Base-by-base conservation (phyloP, 306 rosid species). In the Medicago arabica region DNA sequence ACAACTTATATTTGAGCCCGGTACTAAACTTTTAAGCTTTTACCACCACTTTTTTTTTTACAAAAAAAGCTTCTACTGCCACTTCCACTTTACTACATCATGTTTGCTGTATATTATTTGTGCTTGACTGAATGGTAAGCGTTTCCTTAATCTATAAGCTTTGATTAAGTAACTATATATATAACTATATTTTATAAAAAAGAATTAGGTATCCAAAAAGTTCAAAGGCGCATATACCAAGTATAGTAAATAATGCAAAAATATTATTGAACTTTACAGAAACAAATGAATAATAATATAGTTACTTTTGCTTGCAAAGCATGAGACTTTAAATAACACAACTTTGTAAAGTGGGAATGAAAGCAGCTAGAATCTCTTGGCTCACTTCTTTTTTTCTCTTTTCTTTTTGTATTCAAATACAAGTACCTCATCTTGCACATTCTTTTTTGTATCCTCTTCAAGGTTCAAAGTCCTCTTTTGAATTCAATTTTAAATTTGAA, bases 331-430 rank as follows among this genome's bases (percentile, higher is more conserved):
- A 68, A 82, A 79, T 63, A 75, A 59, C 43, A 77, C 70, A 83
- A 21, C 80, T 86, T 85, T 72, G 80, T 62, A 9, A 53, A 88
- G 75, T 65, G 89, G 83, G 62, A 2, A 74, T 40, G 71, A 72
- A 75, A 75, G 75, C 51, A 81, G 40, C 38, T 34, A 19, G 85
- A 86, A 84, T 84, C 86, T 76, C 76, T 72, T 28, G 28, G 17
- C 67, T 69, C 38, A 34, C 10, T 4, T 9, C 31, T 31, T 51
- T 41, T 25, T 16, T 7, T 23, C 31, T 21, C 54, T 55, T 66
- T 50, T 8, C 68, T 38, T 78, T 43, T 58, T 21, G 40, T 72
- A 60, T 77, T 78, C 74, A 50, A 68, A 77, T 61, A 64, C 13
- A 69, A 65, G 63, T 47, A 41, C 74, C 63, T 36, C 47, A 15